These are phyloP conservation scores for Tuctoria greenei DNA, from an alignment of 176 grass and related monocot genomes.

Conservation along the genomic window DNA sequence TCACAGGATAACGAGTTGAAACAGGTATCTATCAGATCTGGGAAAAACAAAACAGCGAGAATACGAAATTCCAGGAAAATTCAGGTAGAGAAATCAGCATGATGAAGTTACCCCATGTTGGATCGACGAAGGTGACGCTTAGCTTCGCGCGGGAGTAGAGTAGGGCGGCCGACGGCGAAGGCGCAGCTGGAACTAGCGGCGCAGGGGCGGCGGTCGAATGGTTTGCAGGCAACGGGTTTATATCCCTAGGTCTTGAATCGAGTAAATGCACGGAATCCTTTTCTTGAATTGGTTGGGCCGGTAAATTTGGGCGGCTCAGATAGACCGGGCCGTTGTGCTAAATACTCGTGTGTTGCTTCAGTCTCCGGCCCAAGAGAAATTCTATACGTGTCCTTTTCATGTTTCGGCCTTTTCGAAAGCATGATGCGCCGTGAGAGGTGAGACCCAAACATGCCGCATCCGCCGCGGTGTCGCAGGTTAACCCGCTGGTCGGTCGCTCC, in stretches of 20 bases:
- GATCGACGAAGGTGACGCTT: background rate
- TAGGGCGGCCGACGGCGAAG: constrained; percentile 8
- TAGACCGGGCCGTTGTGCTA: background rate
- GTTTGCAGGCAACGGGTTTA: constrained; percentile 13
- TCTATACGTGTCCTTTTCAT: background rate
- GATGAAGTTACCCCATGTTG: constrained; percentile 40
- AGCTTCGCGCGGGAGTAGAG: background rate
- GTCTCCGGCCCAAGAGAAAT: background rate
- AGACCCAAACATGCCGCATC: no score
- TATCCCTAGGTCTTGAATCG: background rate
- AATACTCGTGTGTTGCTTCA: background rate
- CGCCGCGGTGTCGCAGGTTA: background rate
- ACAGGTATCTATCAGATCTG: constrained; percentile 3
- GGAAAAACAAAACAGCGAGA: background rate
- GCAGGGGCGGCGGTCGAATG: constrained; percentile 20
- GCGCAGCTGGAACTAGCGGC: background rate
- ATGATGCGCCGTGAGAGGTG: no score
- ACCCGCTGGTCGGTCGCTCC: background rate
- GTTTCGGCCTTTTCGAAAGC: background rate
- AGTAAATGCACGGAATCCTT: background rate
- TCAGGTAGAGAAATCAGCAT: background rate
- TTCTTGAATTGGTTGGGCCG: background rate
- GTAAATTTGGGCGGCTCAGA: no score
- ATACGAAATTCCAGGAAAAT: background rate
- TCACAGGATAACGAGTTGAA: background rate